Evolutionary conservation across 108 stramenopile species (phyloP).

Genomic region (Parmales sp.): DNA sequence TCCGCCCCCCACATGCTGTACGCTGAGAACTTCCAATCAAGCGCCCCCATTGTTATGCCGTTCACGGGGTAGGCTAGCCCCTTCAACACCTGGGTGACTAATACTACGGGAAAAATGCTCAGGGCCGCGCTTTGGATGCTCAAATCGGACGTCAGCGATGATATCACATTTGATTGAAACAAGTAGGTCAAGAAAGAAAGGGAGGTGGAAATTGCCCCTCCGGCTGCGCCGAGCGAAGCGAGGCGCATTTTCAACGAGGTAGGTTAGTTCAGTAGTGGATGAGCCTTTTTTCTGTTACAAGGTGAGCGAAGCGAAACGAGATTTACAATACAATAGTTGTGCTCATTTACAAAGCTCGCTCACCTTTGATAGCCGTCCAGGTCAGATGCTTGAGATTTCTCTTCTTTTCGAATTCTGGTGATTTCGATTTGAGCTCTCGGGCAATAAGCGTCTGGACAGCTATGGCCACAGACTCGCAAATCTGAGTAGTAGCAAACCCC

Average conservation of each 20-base stretch:
- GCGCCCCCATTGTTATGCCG: slow-evolving; percentile 85
- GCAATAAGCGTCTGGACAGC: slow-evolving; percentile 73
- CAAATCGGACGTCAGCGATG: slow-evolving; percentile 63
- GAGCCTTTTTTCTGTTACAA: too few relatives aligned
- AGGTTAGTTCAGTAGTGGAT: too few relatives aligned
- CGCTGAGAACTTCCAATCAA: slow-evolving; percentile 81
- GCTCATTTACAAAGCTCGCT: slow-evolving; percentile 65
- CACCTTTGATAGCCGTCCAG: slow-evolving; percentile 29
- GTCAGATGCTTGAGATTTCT: neutral
- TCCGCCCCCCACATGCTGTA: slow-evolving; percentile 81
- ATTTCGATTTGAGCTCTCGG: slow-evolving; percentile 58
- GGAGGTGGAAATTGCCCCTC: slow-evolving; percentile 46
- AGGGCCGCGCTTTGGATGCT: slow-evolving; percentile 55
- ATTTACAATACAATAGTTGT: slow-evolving; percentile 49
- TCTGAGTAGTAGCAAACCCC: slow-evolving; percentile 85
- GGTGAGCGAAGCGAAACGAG: too few relatives aligned
- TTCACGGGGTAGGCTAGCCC: slow-evolving; percentile 88
- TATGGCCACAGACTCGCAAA: slow-evolving; percentile 73
- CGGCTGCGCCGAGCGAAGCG: too few relatives aligned
- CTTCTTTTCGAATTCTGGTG: slow-evolving; percentile 9
- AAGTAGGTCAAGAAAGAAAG: slow-evolving; percentile 63
- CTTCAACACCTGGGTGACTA: slow-evolving; percentile 58
- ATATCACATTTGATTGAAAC: slow-evolving; percentile 53
- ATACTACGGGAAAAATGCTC: slow-evolving; percentile 41
- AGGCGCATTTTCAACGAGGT: too few relatives aligned